Conservation (phyloP, 352 stramenopile species). For the Globisporangium rhizosaccharum region DNA sequence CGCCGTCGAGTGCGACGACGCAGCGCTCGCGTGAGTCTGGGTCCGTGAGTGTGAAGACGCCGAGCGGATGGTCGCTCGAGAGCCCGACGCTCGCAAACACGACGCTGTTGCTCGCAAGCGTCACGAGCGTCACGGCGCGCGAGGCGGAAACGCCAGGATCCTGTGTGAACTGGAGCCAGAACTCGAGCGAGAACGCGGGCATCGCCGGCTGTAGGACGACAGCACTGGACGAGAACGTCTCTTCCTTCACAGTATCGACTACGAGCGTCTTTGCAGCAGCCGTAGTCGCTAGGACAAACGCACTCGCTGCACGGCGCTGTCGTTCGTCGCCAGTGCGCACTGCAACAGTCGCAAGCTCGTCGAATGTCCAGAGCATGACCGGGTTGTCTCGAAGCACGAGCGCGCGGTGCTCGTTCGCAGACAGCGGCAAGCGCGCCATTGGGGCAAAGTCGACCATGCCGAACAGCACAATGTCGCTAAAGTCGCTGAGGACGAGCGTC, state of each 20-base stretch:
- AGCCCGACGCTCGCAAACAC: constrained; percentile 8
- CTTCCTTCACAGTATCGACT: constrained; percentile 40
- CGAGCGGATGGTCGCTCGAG: not conserved
- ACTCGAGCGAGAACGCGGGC: constrained; percentile 58
- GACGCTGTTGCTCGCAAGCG: constrained; percentile 3
- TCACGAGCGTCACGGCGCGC: constrained; percentile 8
- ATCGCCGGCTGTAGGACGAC: constrained; percentile 40
- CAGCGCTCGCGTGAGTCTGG: constrained; percentile 14
- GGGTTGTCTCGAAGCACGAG: constrained; percentile 64
- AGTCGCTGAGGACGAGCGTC: constrained; percentile 38
- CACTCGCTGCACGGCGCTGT: constrained; percentile 4
- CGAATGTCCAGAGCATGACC: constrained; percentile 51
- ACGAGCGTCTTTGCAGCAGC: constrained; percentile 17
- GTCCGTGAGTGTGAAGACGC: constrained; percentile 27
- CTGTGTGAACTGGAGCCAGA: constrained; percentile 35
- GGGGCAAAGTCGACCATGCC: constrained; percentile 36
- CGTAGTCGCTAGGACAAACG: constrained; percentile 9
- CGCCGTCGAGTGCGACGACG: constrained; percentile 2
- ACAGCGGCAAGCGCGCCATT: constrained; percentile 34
- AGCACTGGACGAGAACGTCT: constrained; percentile 48
- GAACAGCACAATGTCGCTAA: constrained; percentile 44
- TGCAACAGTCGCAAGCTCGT: constrained; percentile 24
- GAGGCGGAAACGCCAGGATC: not conserved
- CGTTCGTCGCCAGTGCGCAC: constrained; percentile 5
- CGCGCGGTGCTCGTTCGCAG: constrained; percentile 36